Evolutionary conservation across 2,329 filamentous ascomycete genomes (phyloP).

Genomic region (Lachnellula occidentalis): DNA sequence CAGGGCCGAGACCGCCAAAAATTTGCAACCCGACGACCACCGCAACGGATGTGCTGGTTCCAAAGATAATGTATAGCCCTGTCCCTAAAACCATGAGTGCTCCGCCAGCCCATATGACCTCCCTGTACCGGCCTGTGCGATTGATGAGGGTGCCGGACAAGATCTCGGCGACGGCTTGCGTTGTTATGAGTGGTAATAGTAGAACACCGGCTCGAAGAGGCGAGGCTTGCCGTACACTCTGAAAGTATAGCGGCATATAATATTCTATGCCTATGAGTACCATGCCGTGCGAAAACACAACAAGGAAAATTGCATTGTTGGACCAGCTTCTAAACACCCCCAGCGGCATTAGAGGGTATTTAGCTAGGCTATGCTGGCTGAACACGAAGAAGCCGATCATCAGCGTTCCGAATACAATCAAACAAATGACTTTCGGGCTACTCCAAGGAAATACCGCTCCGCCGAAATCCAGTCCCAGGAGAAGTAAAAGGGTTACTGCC

Average conservation of each 20-base stretch:
- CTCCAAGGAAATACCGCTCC: conserved; percentile 65
- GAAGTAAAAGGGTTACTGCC: conserved; percentile 72
- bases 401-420: conserved; percentile 67
- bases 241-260: conserved; percentile 62
- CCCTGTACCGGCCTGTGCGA: conserved; percentile 43
- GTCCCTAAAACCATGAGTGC: conserved; percentile 39
- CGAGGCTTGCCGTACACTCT: conserved; percentile 63
- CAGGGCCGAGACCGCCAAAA: conserved; percentile 45
- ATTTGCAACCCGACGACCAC: conserved; percentile 45
- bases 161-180: conserved; percentile 38
- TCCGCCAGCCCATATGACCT: conserved; percentile 40
- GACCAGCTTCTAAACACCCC: conserved; percentile 61
- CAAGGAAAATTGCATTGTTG: conserved; percentile 58
- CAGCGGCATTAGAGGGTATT: conserved; percentile 71
- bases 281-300: conserved; percentile 68
- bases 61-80: conserved; percentile 42
- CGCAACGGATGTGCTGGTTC: conserved; percentile 32
- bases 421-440: conserved; percentile 68
- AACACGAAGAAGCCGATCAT: conserved; percentile 55
- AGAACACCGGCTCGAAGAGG: conserved; percentile 72
- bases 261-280: conserved; percentile 43
- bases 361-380: conserved; percentile 65
- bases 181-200: conserved; percentile 61
- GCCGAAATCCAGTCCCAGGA: conserved; percentile 78
- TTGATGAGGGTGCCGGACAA: conserved; percentile 50